Percentiles rank a stretch among this genome's conserved stretches.
phyloP scores from a whole-genome alignment of 208 protist species.

The Leishmania amazonensis region DNA sequence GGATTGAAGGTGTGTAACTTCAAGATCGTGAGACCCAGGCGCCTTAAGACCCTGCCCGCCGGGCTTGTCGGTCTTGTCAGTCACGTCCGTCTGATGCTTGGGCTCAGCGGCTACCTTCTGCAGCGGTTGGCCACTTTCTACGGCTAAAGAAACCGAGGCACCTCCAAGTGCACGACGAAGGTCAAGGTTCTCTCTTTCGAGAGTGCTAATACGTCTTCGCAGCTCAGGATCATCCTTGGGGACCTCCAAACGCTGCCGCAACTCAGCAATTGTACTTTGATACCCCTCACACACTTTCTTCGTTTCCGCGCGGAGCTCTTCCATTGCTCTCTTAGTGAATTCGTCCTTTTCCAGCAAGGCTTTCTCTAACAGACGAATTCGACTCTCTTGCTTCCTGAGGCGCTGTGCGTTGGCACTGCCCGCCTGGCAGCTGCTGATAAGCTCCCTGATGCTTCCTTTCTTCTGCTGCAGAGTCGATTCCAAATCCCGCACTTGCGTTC shows the following conservation, averaged over 20 bases:
- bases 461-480: conserved; percentile 29
- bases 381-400: conserved; percentile 49
- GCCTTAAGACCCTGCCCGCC: neutral
- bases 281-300: conserved; percentile 65
- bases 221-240: conserved; percentile 17
- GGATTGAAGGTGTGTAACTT: conserved; percentile 24
- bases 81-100: neutral
- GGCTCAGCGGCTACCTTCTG: neutral
- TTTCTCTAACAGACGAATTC: conserved; percentile 56
- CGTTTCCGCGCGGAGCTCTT: conserved; percentile 54
- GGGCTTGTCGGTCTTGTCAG: neutral
- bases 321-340: conserved; percentile 54
- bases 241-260: conserved; percentile 43
- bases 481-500: conserved; percentile 20
- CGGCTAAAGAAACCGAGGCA: neutral
- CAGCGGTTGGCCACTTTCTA: neutral
- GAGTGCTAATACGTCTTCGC: conserved; percentile 6
- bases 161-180: conserved; percentile 23
- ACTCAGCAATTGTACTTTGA: conserved; percentile 44
- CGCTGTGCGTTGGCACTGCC: conserved; percentile 38
- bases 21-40: neutral
- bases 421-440: conserved; percentile 63
- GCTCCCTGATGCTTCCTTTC: conserved; percentile 61
- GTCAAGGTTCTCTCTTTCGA: conserved; percentile 33
- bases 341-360: conserved; percentile 71